phyloP scores from a whole-genome alignment of 305 asterid genomes.

The Solanum hybrid region DNA sequence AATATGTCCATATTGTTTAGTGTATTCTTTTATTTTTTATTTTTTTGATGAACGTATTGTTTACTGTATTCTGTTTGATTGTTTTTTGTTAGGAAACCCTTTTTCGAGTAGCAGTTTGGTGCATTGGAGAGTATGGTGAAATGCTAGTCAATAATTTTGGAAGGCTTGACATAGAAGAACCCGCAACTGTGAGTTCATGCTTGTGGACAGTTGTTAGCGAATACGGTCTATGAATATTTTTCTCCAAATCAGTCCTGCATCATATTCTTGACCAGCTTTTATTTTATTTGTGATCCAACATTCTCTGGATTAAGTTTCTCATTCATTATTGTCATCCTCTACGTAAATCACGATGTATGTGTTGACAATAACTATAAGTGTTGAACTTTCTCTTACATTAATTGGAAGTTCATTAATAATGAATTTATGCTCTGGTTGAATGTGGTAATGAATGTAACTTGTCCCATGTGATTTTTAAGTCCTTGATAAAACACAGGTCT shows the following conservation, averaged over 20 bases:
- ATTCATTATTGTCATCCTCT: not conserved
- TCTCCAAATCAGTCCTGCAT: not conserved
- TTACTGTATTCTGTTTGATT: not conserved
- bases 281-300: not conserved
- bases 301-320: constrained; percentile 1
- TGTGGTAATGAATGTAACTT: not conserved
- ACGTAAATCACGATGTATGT: not conserved
- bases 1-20: not conserved
- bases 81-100: constrained; percentile 63
- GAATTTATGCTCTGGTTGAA: not conserved
- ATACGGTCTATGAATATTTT: not conserved
- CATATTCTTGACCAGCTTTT: not conserved
- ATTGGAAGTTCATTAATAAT: not conserved
- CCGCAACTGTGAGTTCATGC: constrained; percentile 66
- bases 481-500: not conserved
- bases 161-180: constrained; percentile 76
- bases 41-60: not conserved
- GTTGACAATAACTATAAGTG: not conserved
- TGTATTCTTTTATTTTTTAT: not conserved
- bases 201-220: not conserved
- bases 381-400: not conserved
- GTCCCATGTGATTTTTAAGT: not conserved
- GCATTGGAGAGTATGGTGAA: constrained; percentile 97
- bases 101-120: constrained; percentile 94
- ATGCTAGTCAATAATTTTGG: constrained; percentile 64